Conservation (phyloP, 169 alveolate genomes). For the Cryptosporidium bovis region DNA sequence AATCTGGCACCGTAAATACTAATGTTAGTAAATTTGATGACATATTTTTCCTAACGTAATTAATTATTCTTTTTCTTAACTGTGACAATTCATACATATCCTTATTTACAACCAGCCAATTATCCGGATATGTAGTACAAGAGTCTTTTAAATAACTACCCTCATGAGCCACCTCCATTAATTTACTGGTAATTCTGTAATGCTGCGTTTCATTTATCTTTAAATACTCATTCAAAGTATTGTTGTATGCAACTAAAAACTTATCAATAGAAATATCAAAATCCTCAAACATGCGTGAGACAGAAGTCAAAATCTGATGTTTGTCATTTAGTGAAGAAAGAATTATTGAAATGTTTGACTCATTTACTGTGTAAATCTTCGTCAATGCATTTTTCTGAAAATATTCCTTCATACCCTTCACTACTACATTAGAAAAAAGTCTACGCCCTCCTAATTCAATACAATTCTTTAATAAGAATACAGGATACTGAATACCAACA, state of each 20-base stretch:
- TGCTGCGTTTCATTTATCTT: constrained; percentile 8
- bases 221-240: constrained; percentile 2
- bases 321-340: constrained; percentile 23
- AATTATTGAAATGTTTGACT: background rate
- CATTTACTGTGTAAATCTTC: constrained; percentile 1
- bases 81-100: background rate
- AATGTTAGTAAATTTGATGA: constrained; percentile 47
- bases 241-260: constrained; percentile 10
- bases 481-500: constrained; percentile 52
- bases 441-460: constrained; percentile 34
- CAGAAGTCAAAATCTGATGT: background rate
- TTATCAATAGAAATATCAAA: constrained; percentile 44
- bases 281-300: constrained; percentile 19
- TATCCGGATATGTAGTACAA: background rate
- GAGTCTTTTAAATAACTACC: constrained; percentile 38
- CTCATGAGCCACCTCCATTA: constrained; percentile 38
- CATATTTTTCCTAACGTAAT: constrained; percentile 13
- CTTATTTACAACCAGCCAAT: background rate
- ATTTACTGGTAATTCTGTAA: background rate
- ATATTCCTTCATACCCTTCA: constrained; percentile 28
- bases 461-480: constrained; percentile 8
- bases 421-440: constrained; percentile 30
- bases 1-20: constrained; percentile 15
- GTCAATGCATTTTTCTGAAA: constrained; percentile 12
- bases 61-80: constrained; percentile 16